Base-by-base conservation (phyloP, 2,329 filamentous ascomycete species). In the Pseudogymnoascus sp. region DNA sequence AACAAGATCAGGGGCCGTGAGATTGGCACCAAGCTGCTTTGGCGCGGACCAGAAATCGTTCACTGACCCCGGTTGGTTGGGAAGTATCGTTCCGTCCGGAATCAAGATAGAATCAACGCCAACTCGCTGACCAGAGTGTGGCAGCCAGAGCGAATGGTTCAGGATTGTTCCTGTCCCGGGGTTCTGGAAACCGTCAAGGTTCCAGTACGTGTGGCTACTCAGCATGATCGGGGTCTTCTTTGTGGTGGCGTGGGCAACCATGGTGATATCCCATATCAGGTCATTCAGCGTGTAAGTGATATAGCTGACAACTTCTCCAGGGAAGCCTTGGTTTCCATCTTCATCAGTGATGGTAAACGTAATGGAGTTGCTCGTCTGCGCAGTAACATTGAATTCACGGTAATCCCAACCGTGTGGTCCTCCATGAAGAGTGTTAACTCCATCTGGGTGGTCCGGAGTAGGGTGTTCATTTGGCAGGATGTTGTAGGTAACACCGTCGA, bases 201-300 rank as follows among this genome's bases (percentile, higher is more conserved):
- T 92, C 90, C 89, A 93, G 80, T 93, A 93, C 6, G 83, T 84
- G 78, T 90, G 80, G 67, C 78, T 82, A 72, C 83, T 89, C 64
- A 93, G 80, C 89, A 93, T 92, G 73, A 93, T 91, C 59, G 90
- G 90, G 5, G 90, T 92, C 77, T 86, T 87, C 76, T 89, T 84
- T 31, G 87, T 90, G 7, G 86, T 85, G 2, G 89, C 79, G 63
- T 88, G 74, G 42, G 89, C 89, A 12, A 86, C 77, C 80, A 92
- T 91, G 75, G 84, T 87, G 69, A 91, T 80, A 70, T 89, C 81
- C 88, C 89, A 92, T 59, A 84, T 82, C 72, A 81, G 78, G 28
- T 85, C 82, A 3, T 79, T 79, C 61, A 92, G 73, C 0, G 86
- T 87, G 75, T 92, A 93, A 4, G 88, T 91, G 66, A 91, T 80